Evolutionary conservation across 495 filamentous ascomycete species (phyloP).

Genomic region (Hyaloscypha finlandica): DNA sequence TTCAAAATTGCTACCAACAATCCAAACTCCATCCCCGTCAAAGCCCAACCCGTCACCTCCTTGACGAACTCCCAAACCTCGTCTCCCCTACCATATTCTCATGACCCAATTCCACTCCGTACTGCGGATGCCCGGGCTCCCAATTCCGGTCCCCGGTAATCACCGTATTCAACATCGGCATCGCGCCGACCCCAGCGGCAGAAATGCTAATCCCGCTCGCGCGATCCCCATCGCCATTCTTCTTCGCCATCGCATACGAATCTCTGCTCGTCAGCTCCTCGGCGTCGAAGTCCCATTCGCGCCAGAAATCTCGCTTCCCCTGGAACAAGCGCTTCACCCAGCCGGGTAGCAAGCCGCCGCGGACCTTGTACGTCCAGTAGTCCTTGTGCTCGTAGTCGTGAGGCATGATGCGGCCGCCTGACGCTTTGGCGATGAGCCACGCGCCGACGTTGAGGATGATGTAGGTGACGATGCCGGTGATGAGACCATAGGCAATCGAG

Average conservation of each 20-base stretch:
- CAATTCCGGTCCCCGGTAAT: slow-evolving; percentile 17
- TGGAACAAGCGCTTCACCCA: slow-evolving; percentile 62
- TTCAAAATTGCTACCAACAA: background rate
- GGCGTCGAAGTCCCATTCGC: slow-evolving; percentile 31
- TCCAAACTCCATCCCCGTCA: background rate
- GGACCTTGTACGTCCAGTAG: slow-evolving; percentile 67
- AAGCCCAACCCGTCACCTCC: background rate
- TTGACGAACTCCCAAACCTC: background rate
- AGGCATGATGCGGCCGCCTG: slow-evolving; percentile 69
- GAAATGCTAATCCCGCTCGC: slow-evolving; percentile 18
- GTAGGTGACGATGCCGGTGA: slow-evolving; percentile 68
- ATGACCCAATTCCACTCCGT: background rate
- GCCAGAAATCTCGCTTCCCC: slow-evolving; percentile 74
- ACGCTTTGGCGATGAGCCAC: slow-evolving; percentile 64
- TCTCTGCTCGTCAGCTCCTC: slow-evolving; percentile 27
- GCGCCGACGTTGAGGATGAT: slow-evolving; percentile 65
- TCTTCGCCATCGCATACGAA: slow-evolving; percentile 12
- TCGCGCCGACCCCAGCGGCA: background rate
- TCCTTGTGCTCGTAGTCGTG: slow-evolving; percentile 73
- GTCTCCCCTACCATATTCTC: background rate
- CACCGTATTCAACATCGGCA: slow-evolving; percentile 3
- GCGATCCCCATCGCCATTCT: slow-evolving; percentile 14
- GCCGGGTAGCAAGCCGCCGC: slow-evolving; percentile 67
- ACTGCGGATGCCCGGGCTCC: slow-evolving; percentile 3
- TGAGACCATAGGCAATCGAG: slow-evolving; percentile 71